These are phyloP conservation scores for Salix purpurea DNA, from an alignment of 345 rosid genomes.

Conservation along the genomic window DNA sequence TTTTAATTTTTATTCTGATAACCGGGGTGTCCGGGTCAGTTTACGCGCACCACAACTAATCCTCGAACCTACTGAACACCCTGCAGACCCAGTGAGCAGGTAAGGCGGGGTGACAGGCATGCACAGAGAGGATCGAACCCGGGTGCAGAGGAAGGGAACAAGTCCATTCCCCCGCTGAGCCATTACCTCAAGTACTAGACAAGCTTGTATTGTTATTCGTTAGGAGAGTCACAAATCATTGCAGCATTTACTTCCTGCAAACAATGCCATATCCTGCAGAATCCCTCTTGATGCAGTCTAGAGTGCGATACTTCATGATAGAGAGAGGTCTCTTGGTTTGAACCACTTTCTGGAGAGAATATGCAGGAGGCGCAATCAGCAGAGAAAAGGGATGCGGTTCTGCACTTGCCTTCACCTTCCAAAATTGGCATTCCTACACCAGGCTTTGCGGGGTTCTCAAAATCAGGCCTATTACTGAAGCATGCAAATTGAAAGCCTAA, in stretches of 20 bases:
- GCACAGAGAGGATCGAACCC: too few species aligned
- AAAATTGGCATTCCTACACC: slow-evolving; percentile 61
- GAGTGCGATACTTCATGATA: slow-evolving; percentile 26
- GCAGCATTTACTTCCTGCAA: slow-evolving; percentile 36
- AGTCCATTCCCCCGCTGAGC: too few species aligned
- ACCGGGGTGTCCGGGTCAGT: too few species aligned
- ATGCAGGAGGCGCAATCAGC: slow-evolving; percentile 39
- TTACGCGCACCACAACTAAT: too few species aligned
- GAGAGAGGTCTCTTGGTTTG: slow-evolving; percentile 7
- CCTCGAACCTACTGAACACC: too few species aligned
- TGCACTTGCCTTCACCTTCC: slow-evolving; percentile 53
- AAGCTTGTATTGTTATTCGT: not conserved
- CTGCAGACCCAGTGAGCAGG: too few species aligned
- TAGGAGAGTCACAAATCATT: not conserved
- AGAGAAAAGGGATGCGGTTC: slow-evolving; percentile 47
- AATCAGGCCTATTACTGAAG: slow-evolving; percentile 38
- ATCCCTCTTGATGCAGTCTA: slow-evolving; percentile 47
- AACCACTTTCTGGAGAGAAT: slow-evolving; percentile 21
- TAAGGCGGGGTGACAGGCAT: too few species aligned
- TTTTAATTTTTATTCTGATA: not conserved
- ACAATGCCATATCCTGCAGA: slow-evolving; percentile 51
- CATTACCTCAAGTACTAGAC: too few species aligned
- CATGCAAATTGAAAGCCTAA: not conserved
- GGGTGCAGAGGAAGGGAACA: too few species aligned
- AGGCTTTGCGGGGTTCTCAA: slow-evolving; percentile 56